phyloP scores from a whole-genome alignment of 257 asterid genomes.

The Nicotiana attenuata region DNA sequence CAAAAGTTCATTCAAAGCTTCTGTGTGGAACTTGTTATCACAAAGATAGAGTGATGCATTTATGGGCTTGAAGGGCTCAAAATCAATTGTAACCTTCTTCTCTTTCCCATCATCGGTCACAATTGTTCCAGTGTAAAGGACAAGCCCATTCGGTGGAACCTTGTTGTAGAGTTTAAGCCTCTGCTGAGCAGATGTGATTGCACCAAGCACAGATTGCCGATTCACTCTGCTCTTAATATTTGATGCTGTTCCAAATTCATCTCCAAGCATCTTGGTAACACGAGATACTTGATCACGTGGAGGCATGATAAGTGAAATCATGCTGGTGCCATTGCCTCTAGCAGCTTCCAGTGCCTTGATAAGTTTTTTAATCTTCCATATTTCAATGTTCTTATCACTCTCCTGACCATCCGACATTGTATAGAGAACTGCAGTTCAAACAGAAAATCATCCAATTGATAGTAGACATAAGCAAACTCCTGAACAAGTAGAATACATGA shows the following conservation, averaged over 20 bases:
- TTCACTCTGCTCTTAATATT: slow-evolving; percentile 22
- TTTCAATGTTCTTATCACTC: slow-evolving; percentile 16
- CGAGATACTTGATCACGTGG: slow-evolving; percentile 21
- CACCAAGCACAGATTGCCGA: slow-evolving; percentile 23
- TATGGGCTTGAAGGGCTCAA: slow-evolving; percentile 19
- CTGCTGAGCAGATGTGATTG: slow-evolving; percentile 23
- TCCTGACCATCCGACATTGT: slow-evolving; percentile 21
- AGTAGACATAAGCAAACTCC: not conserved
- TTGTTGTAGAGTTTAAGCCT: slow-evolving; percentile 19
- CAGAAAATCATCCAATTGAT: not conserved
- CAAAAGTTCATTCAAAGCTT: slow-evolving; percentile 15
- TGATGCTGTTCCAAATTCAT: slow-evolving; percentile 20
- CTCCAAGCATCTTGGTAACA: slow-evolving; percentile 24
- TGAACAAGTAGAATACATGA: not conserved
- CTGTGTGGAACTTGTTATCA: slow-evolving; percentile 22
- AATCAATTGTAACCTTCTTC: slow-evolving; percentile 20
- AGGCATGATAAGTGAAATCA: slow-evolving; percentile 23
- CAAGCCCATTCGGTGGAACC: slow-evolving; percentile 21
- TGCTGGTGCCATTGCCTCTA: slow-evolving; percentile 23
- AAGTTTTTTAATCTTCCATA: slow-evolving; percentile 20
- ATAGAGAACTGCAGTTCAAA: not conserved
- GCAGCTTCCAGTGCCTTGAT: slow-evolving; percentile 22
- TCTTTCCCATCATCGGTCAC: slow-evolving; percentile 23
- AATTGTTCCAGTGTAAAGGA: slow-evolving; percentile 18
- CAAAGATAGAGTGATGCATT: slow-evolving; percentile 22